A percentile compares a stretch with the other conserved stretches of the same genome.
These are phyloP conservation scores for Aspergillus felis DNA, from an alignment of 2,329 filamentous ascomycete species.

Conservation along the genomic window DNA sequence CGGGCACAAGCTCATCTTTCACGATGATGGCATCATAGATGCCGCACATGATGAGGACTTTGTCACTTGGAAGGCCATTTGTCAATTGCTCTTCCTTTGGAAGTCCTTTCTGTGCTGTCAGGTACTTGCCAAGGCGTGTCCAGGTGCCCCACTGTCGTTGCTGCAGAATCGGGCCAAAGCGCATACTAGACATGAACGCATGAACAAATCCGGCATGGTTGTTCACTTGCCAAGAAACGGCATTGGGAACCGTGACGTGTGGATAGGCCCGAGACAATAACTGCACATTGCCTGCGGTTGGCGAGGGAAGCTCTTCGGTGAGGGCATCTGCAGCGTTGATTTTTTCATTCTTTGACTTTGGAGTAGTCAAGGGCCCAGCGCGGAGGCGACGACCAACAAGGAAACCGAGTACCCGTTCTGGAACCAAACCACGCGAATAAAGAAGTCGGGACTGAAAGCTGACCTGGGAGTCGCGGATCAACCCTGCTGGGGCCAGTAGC, in stretches of 20 bases:
- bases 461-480: slow-evolving; percentile 64
- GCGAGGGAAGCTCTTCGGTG: slow-evolving; percentile 37
- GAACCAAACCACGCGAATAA: slow-evolving; percentile 59
- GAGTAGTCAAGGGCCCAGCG: slow-evolving; percentile 36
- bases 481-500: slow-evolving; percentile 73
- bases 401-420: slow-evolving; percentile 53
- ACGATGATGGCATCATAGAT: slow-evolving; percentile 63
- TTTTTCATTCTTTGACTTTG: slow-evolving; percentile 28
- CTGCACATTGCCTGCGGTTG: slow-evolving; percentile 36
- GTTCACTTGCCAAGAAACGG: slow-evolving; percentile 67
- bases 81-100: slow-evolving; percentile 23
- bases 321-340: slow-evolving; percentile 40
- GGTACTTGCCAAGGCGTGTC: slow-evolving; percentile 51
- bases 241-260: slow-evolving; percentile 55
- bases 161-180: slow-evolving; percentile 64
- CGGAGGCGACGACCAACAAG: slow-evolving; percentile 51
- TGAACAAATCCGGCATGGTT: slow-evolving; percentile 64
- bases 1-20: slow-evolving; percentile 60
- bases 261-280: slow-evolving; percentile 51
- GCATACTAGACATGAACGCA: slow-evolving; percentile 68
- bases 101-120: slow-evolving; percentile 42
- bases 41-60: slow-evolving; percentile 64
- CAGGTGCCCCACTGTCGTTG: slow-evolving; percentile 57
- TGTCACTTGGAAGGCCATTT: slow-evolving; percentile 38
- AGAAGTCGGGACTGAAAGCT: slow-evolving; percentile 59